Evolutionary conservation across 441 rosid genomes (phyloP).

Genomic region (Isatis lusitanica): DNA sequence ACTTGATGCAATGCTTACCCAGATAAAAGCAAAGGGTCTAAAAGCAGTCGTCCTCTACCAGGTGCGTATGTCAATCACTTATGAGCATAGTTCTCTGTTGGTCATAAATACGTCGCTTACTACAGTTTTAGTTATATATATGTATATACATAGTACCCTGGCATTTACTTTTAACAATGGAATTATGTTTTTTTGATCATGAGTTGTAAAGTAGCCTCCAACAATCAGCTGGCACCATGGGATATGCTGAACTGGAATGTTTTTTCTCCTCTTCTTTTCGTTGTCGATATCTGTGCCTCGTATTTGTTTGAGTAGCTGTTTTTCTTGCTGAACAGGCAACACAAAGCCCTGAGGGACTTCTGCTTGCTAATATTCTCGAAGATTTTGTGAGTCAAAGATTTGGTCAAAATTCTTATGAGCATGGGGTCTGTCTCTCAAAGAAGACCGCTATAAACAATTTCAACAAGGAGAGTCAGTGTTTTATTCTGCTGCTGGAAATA

Average conservation of each 20-base stretch:
- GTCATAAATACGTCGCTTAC: slow-evolving; percentile 4
- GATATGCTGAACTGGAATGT: slow-evolving; percentile 1
- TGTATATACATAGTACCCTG: neutral
- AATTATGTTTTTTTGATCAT: slow-evolving; percentile 20
- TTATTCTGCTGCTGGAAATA: slow-evolving; percentile 80
- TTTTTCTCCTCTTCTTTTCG: slow-evolving; percentile 4
- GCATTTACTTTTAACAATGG: slow-evolving; percentile 1
- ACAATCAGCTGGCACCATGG: slow-evolving; percentile 1
- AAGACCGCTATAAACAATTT: slow-evolving; percentile 65
- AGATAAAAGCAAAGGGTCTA: slow-evolving; percentile 53
- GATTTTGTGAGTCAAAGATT: slow-evolving; percentile 75
- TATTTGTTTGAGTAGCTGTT: slow-evolving; percentile 13
- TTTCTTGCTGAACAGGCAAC: slow-evolving; percentile 53
- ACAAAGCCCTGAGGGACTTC: slow-evolving; percentile 53
- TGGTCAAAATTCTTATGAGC: slow-evolving; percentile 83
- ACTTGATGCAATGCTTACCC: slow-evolving; percentile 73
- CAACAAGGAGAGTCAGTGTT: slow-evolving; percentile 70
- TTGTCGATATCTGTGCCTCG: slow-evolving; percentile 3
- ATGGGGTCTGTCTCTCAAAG: slow-evolving; percentile 52
- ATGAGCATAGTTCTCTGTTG: slow-evolving; percentile 8
- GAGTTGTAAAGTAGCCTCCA: slow-evolving; percentile 16
- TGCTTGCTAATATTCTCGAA: slow-evolving; percentile 83
- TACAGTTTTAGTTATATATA: neutral
- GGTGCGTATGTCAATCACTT: slow-evolving; percentile 48
- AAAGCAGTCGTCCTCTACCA: slow-evolving; percentile 86